Percentiles rank a stretch among this genome's conserved stretches.
phyloP scores from a whole-genome alignment of 1,284 basidiomycete species.

The Lentinula novae-zelandiae region DNA sequence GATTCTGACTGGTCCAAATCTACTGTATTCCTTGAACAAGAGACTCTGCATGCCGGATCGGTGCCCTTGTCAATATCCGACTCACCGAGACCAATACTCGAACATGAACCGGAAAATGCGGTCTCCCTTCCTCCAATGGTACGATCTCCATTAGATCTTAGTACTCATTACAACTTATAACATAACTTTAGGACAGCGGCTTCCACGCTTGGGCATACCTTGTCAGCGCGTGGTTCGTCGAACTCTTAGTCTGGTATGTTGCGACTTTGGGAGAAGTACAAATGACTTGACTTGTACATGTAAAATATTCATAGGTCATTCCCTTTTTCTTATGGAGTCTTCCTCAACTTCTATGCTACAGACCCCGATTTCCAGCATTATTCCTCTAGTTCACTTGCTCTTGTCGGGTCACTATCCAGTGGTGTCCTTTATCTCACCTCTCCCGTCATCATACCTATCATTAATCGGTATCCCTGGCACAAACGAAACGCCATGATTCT shows the following conservation, averaged over 20 bases:
- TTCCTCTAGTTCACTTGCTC: slow-evolving; percentile 9
- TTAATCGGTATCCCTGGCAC: slow-evolving; percentile 14
- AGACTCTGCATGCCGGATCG: background rate
- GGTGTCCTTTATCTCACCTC: slow-evolving; percentile 14
- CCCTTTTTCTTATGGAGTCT: slow-evolving; percentile 16
- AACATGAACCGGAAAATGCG: background rate
- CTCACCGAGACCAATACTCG: background rate
- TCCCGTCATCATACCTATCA: slow-evolving; percentile 8
- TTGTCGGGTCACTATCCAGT: slow-evolving; percentile 12
- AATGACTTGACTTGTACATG: background rate
- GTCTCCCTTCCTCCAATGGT: slow-evolving; percentile 8
- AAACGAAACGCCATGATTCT: slow-evolving; percentile 12
- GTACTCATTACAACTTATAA: background rate
- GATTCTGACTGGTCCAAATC: no score
- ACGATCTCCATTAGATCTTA: background rate
- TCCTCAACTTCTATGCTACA: slow-evolving; percentile 15
- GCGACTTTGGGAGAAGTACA: background rate
- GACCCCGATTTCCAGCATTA: background rate
- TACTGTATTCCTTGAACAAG: background rate
- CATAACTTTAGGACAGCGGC: slow-evolving; percentile 7
- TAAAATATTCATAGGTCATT: slow-evolving; percentile 5
- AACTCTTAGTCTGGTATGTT: slow-evolving; percentile 14
- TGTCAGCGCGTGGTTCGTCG: slow-evolving; percentile 13
- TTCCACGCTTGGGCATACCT: slow-evolving; percentile 16
- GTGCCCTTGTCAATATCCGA: background rate